phyloP scores from a whole-genome alignment of 2,329 filamentous ascomycete species.

The Fonsecaea erecta region DNA sequence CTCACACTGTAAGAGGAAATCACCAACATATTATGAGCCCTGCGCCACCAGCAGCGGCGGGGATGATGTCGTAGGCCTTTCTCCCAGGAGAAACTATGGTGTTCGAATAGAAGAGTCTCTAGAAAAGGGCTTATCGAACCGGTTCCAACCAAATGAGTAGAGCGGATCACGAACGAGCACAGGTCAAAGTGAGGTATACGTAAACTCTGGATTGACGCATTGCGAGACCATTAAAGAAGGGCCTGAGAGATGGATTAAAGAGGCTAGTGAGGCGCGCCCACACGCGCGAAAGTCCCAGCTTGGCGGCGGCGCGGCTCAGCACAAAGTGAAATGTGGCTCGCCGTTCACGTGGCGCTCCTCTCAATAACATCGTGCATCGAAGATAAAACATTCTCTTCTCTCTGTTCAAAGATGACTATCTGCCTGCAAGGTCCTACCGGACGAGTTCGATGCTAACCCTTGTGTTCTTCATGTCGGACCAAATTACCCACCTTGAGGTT shows the following conservation, averaged over 20 bases:
- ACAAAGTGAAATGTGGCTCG: background rate
- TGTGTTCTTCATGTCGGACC: background rate
- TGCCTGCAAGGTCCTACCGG: background rate
- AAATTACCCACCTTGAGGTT: background rate
- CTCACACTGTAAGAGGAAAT: background rate
- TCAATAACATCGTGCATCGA: no score
- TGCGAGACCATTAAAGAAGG: background rate
- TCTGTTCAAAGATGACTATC: background rate
- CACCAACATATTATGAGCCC: conserved; percentile 25
- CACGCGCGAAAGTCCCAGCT: background rate
- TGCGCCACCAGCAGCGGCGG: conserved; percentile 16
- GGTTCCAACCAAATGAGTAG: background rate
- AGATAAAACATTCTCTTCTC: background rate
- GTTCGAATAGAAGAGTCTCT: background rate
- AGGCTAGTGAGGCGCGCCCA: background rate
- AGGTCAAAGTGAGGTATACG: background rate
- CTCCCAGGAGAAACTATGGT: background rate
- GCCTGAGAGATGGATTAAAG: background rate
- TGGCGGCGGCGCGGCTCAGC: background rate
- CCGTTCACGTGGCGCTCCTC: background rate
- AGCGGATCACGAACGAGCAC: background rate
- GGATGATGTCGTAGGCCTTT: background rate
- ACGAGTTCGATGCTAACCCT: background rate
- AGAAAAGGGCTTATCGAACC: background rate
- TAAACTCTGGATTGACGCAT: background rate